A percentile compares a stretch with the other conserved stretches of the same genome.
Evolutionary conservation across 2,329 filamentous ascomycete species (phyloP).

Genomic region (Exophiala sp.): DNA sequence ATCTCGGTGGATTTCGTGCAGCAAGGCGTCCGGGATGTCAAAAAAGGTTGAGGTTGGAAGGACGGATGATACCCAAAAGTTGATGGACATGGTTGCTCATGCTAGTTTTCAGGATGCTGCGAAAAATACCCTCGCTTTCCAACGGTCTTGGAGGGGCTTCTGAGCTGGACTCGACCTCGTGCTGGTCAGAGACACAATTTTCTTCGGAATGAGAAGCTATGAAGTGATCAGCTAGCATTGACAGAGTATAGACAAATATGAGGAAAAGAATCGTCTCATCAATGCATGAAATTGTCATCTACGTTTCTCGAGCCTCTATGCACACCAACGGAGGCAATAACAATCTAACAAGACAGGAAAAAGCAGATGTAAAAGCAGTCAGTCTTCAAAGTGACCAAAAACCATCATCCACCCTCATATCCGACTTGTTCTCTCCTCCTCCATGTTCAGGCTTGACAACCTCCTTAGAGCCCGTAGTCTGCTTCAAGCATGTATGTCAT

Average conservation of each 20-base stretch:
- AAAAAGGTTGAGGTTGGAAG: background rate
- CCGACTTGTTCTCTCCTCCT: background rate
- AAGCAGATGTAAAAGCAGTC: background rate
- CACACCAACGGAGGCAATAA: background rate
- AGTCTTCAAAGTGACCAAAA: background rate
- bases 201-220: background rate
- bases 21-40: background rate
- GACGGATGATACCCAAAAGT: constrained; percentile 5
- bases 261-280: no score
- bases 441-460: constrained; percentile 7
- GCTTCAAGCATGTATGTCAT: constrained; percentile 9
- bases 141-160: background rate
- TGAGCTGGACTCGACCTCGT: background rate
- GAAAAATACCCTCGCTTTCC: constrained; percentile 4
- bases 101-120: constrained; percentile 21
- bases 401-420: constrained; percentile 3
- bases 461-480: constrained; percentile 1
- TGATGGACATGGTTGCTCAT: constrained; percentile 19
- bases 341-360: constrained; percentile 8
- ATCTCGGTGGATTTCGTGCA: background rate
- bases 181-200: background rate
- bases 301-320: no score
- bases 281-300: no score
- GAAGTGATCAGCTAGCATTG: background rate
- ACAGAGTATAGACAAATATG: background rate